Percentiles rank a stretch among this genome's conserved stretches.
phyloP scores from a whole-genome alignment of 257 asterid species.

The Fraxinus americana region DNA sequence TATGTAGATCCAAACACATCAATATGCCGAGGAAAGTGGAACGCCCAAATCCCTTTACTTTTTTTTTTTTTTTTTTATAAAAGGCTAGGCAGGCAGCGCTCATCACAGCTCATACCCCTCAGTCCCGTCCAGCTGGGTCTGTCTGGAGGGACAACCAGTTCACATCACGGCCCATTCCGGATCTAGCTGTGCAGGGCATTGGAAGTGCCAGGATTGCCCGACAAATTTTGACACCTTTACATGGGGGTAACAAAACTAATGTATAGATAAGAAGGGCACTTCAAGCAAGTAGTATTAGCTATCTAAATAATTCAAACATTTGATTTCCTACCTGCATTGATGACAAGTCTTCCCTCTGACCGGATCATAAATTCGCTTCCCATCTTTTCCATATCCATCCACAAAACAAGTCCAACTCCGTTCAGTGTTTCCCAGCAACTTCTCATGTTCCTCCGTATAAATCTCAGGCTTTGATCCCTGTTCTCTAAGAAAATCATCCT shows the following conservation, averaged over 20 bases:
- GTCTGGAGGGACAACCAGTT: not conserved
- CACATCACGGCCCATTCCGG: not conserved
- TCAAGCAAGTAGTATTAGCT: not conserved
- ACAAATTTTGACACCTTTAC: not conserved
- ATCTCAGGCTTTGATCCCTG: conserved; percentile 78
- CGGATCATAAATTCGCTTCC: conserved; percentile 88
- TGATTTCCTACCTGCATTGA: conserved; percentile 75
- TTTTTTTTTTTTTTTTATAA: not conserved
- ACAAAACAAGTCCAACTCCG: conserved; percentile 77
- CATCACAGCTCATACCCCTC: not conserved
- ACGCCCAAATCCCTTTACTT: not conserved
- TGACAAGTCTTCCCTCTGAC: conserved; percentile 88
- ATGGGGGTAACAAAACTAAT: not conserved
- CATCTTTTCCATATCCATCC: conserved; percentile 84
- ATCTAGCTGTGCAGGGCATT: not conserved
- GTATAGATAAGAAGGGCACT: not conserved
- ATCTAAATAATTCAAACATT: conserved; percentile 1
- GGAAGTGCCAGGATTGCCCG: not conserved
- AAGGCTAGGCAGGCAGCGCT: not conserved
- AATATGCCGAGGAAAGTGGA: not conserved
- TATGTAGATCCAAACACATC: not conserved
- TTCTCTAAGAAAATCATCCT: conserved; percentile 47
- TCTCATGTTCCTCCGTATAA: conserved; percentile 86
- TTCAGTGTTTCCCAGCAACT: conserved; percentile 81
- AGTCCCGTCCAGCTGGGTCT: not conserved